Evolutionary conservation across 805 yeast genomes (phyloP).

Genomic region (Wickerhamiella nectarea): DNA sequence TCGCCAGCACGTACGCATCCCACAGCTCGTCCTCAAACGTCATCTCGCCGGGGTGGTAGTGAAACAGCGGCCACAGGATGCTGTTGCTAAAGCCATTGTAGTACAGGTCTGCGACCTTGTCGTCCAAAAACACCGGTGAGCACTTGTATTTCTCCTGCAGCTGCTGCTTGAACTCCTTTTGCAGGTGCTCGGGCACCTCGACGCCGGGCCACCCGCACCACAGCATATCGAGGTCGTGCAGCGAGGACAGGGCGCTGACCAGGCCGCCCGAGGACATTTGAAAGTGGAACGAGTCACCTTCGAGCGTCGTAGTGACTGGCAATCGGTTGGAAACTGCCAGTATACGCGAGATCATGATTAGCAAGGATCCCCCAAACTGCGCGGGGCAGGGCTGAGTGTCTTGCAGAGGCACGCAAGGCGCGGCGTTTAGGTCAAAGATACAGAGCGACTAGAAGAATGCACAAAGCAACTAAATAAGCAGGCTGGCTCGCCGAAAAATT

Average conservation of each 20-base stretch:
- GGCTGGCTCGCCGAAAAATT: too few relatives aligned
- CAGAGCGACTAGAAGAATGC: too few relatives aligned
- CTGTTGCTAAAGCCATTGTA: conserved; percentile 93
- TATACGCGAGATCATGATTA: conserved; percentile 28
- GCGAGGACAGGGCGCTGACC: conserved; percentile 88
- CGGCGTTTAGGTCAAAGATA: too few relatives aligned
- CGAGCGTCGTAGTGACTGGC: conserved; percentile 70
- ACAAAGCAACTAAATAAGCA: too few relatives aligned
- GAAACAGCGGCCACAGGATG: conserved; percentile 95
- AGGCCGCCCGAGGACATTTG: conserved; percentile 95
- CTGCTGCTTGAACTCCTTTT: conserved; percentile 53
- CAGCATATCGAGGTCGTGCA: conserved; percentile 58
- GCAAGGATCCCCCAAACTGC: not conserved
- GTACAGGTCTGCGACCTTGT: conserved; percentile 86
- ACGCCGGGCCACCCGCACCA: conserved; percentile 98
- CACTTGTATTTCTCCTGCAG: conserved; percentile 69
- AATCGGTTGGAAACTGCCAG: conserved; percentile 87
- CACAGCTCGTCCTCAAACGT: conserved; percentile 92
- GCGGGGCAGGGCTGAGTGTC: too few relatives aligned
- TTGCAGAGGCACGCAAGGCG: too few relatives aligned
- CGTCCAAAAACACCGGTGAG: conserved; percentile 75
- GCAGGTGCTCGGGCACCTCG: conserved; percentile 69
- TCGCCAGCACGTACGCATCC: conserved; percentile 96
- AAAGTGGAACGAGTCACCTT: conserved; percentile 48
- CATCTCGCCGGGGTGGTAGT: conserved; percentile 98